Percentiles rank a stretch among this genome's conserved stretches.
Evolutionary conservation across 2,329 filamentous ascomycete genomes (phyloP).

Genomic region (Calonectria crousiana): DNA sequence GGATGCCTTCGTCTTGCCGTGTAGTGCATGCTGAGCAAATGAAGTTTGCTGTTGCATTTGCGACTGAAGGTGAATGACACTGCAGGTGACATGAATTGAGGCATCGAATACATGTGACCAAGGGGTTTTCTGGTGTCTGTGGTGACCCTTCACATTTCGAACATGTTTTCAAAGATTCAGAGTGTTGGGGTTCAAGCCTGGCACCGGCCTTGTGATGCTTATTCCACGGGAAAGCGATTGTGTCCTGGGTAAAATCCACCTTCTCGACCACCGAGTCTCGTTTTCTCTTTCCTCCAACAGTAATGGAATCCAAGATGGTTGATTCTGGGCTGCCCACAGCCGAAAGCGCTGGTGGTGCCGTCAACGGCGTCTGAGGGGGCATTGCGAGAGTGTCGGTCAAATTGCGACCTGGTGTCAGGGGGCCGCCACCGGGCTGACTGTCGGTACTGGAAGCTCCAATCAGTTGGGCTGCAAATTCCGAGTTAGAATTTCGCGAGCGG

Average conservation of each 20-base stretch:
- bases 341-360: constrained; percentile 12
- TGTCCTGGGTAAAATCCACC: constrained; percentile 49
- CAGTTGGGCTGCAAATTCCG: not conserved
- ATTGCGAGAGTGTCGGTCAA: constrained; percentile 32
- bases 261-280: constrained; percentile 30
- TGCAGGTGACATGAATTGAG: constrained; percentile 41
- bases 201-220: constrained; percentile 10
- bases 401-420: not conserved
- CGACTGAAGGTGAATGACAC: constrained; percentile 33
- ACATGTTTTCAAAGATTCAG: constrained; percentile 19
- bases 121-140: not conserved
- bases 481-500: constrained; percentile 10
- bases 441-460: not conserved
- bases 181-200: not conserved
- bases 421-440: not conserved
- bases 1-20: constrained; percentile 21
- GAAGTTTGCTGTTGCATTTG: constrained; percentile 23
- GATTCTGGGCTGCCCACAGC: constrained; percentile 6
- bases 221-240: constrained; percentile 45
- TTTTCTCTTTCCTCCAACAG: constrained; percentile 46
- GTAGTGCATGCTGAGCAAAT: constrained; percentile 36
- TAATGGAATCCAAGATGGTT: constrained; percentile 12
- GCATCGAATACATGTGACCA: constrained; percentile 40
- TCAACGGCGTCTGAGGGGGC: constrained; percentile 11
- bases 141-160: constrained; percentile 33